Conservation (phyloP, 2,329 filamentous ascomycete species). For the Fusarium sp. region DNA sequence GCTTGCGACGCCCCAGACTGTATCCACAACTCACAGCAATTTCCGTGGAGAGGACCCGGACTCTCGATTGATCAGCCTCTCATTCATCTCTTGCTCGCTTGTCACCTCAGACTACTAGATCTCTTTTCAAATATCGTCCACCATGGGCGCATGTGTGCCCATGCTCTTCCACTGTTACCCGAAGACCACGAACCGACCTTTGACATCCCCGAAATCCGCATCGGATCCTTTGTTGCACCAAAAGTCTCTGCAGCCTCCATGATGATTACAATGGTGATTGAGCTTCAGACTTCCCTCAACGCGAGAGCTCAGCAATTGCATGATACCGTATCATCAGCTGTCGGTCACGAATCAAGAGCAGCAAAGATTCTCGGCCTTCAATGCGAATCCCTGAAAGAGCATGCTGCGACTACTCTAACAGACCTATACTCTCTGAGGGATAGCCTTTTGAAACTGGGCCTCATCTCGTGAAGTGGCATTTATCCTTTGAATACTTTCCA, state of each 20-base stretch:
- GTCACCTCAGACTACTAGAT: constrained; percentile 57
- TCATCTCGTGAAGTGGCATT: constrained; percentile 21
- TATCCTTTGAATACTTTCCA: not conserved
- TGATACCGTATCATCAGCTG: constrained; percentile 13
- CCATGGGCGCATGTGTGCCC: constrained; percentile 53
- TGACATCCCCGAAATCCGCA: constrained; percentile 58
- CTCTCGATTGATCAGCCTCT: constrained; percentile 54
- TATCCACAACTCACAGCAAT: constrained; percentile 48
- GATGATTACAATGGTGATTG: constrained; percentile 52
- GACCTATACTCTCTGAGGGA: constrained; percentile 33
- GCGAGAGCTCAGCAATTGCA: constrained; percentile 33
- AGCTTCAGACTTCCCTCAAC: constrained; percentile 50
- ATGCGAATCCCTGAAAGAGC: constrained; percentile 47
- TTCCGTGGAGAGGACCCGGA: constrained; percentile 26
- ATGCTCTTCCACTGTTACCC: constrained; percentile 49
- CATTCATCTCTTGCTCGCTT: constrained; percentile 56
- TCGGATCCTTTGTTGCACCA: constrained; percentile 58
- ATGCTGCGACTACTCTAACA: constrained; percentile 37
- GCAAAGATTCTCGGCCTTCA: constrained; percentile 46
- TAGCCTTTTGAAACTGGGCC: constrained; percentile 20
- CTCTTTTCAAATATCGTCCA: constrained; percentile 55
- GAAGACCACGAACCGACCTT: constrained; percentile 51
- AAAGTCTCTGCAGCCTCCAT: constrained; percentile 53
- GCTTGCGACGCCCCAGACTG: constrained; percentile 54
- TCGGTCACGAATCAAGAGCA: constrained; percentile 31